Conservation (phyloP, 129 eudicot species). For the Escallonia rubra region DNA sequence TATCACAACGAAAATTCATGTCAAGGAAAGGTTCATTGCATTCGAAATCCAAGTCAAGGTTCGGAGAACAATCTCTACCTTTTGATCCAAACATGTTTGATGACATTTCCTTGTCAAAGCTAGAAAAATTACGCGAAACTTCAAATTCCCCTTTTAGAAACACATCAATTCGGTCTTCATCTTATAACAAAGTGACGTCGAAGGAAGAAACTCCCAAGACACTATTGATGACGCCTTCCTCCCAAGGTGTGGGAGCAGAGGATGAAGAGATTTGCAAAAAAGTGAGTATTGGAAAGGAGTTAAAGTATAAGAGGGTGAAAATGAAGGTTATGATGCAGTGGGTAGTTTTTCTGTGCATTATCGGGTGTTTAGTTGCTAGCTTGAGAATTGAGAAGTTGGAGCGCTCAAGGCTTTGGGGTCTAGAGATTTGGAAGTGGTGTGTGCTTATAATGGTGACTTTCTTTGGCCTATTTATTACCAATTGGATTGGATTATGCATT, state of each 20-base stretch:
- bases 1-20: constrained; percentile 45
- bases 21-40: constrained; percentile 29
- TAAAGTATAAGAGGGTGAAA: constrained; percentile 49
- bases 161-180: constrained; percentile 38
- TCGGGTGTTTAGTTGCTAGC: constrained; percentile 55
- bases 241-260: constrained; percentile 50
- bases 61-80: constrained; percentile 67
- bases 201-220: constrained; percentile 46
- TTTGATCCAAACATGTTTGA: constrained; percentile 52
- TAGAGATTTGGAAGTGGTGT: constrained; percentile 78
- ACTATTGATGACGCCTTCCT: constrained; percentile 51
- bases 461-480: constrained; percentile 62
- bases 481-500: constrained; percentile 52
- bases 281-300: constrained; percentile 43
- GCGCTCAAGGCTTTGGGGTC: constrained; percentile 31
- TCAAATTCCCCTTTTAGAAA: constrained; percentile 31
- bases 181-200: constrained; percentile 9
- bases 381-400: constrained; percentile 41
- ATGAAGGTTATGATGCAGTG: constrained; percentile 59
- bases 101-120: constrained; percentile 12
- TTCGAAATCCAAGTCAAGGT: constrained; percentile 82
- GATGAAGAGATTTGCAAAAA: constrained; percentile 78
- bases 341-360: constrained; percentile 44
- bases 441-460: constrained; percentile 62
- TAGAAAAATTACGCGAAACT: constrained; percentile 28